A percentile compares a stretch with the other conserved stretches of the same genome.
Evolutionary conservation across 768 basidiomycete species (phyloP).

Genomic region (Chiua virens): DNA sequence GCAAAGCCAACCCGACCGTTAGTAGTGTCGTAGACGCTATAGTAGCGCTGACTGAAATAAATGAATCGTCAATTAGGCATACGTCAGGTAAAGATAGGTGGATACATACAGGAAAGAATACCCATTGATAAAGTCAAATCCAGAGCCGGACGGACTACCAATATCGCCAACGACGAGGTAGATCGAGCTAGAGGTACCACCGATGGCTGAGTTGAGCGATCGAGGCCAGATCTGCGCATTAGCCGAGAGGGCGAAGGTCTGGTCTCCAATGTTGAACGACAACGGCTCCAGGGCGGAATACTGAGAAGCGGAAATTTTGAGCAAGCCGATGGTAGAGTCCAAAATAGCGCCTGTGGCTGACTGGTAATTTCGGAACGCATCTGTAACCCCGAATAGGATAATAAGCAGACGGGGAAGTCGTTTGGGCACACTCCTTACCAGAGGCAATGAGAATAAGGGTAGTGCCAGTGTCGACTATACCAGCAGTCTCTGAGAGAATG

Average conservation of each 20-base stretch:
- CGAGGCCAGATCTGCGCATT: constrained; percentile 13
- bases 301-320: constrained; percentile 26
- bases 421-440: background rate
- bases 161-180: constrained; percentile 32
- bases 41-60: constrained; percentile 38
- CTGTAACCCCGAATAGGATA: constrained; percentile 14
- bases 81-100: background rate
- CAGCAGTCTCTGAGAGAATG: background rate
- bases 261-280: constrained; percentile 27
- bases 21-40: constrained; percentile 41
- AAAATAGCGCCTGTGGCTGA: constrained; percentile 25
- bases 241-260: constrained; percentile 11
- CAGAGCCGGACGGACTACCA: constrained; percentile 10
- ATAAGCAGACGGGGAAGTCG: no score
- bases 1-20: constrained; percentile 43
- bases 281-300: constrained; percentile 25
- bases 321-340: constrained; percentile 30
- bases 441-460: constrained; percentile 27
- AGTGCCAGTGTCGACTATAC: no score
- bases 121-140: constrained; percentile 26
- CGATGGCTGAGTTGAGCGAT: no score
- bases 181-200: constrained; percentile 10
- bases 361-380: constrained; percentile 28
- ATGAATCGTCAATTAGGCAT: no score
- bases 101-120: constrained; percentile 15